phyloP scores from a whole-genome alignment of 1,284 basidiomycete genomes.

The Boletus hoseneyae region DNA sequence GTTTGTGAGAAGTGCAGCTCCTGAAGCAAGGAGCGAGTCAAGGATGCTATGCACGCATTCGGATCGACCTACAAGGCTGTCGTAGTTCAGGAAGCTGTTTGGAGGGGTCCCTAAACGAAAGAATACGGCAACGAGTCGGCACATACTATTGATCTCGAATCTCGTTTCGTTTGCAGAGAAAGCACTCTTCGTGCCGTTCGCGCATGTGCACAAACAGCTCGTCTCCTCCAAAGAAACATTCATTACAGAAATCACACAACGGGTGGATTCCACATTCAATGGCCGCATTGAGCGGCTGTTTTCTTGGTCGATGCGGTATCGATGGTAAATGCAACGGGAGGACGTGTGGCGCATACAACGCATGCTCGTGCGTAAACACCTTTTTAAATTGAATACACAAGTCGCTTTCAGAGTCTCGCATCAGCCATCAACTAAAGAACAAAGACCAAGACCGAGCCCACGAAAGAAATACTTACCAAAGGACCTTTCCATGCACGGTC shows the following conservation, averaged over 20 bases:
- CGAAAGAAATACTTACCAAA: constrained; percentile 60
- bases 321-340: constrained; percentile 81
- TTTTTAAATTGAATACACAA: constrained; percentile 90
- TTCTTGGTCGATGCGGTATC: constrained; percentile 49
- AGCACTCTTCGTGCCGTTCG: constrained; percentile 94
- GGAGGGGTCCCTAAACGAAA: neutral
- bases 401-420: constrained; percentile 49
- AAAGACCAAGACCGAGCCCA: neutral
- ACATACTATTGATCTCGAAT: constrained; percentile 84
- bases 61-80: constrained; percentile 54
- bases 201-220: constrained; percentile 94
- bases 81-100: constrained; percentile 70
- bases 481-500: constrained; percentile 72
- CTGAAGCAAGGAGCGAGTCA: constrained; percentile 33
- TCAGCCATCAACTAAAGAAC: neutral
- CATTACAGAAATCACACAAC: constrained; percentile 85
- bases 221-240: constrained; percentile 89
- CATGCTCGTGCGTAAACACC: constrained; percentile 95
- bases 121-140: constrained; percentile 28
- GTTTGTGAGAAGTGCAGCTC: constrained; percentile 66
- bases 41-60: neutral
- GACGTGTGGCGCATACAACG: constrained; percentile 73
- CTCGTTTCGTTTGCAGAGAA: constrained; percentile 84
- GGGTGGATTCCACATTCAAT: constrained; percentile 76
- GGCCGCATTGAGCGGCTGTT: constrained; percentile 44